Base-by-base conservation (phyloP, 139 green algal species). In the Tetraselmis chui region DNA sequence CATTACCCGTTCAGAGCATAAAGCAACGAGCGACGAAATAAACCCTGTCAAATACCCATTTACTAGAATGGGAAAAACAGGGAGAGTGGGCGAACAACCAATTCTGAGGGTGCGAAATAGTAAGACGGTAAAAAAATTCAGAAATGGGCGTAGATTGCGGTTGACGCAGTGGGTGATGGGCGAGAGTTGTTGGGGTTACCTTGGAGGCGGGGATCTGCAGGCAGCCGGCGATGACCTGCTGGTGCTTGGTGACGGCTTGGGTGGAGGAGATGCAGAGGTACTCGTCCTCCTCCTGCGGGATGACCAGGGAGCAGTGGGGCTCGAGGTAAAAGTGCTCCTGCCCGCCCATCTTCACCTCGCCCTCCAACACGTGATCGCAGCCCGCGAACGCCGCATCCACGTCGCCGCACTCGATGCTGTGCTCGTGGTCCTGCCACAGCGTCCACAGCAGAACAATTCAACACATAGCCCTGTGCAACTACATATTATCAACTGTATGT, bases 281-380 rank as follows among this genome's bases (percentile, higher is more conserved):
- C 87, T 99, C 96, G 78, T 94, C 91, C 74, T 91, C 89, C 80
- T 99, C 96, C 28, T 82, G 83, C 0, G 94, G 93, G 18, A 97
- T 87, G n/a, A 97, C 93, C 1, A 95, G 59, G 83, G 81, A 91
- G 32, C 80, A 84, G 29, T 97, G 91, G 25, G 96, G 93, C 87
- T 99, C 96, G 84, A 99, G 86, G 89, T 99, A 99, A 59, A 99
- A 99, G 91, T 99, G 96, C 90, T 98, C 95, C 91, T 94, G 91
- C 30, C 93, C 96, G 25, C 96, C 95, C 74, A 98, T 89, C 75
- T 86, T 75, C 22, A 85, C 83, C 0, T 90, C 86, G 22, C 91
- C 89, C 67, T 95, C 91, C 76, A 93, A 32, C 77, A 95, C 84
- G 24, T 90, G 82, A 45, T 90, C 89, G 29, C 87, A 88, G 23